Percentiles rank a stretch among this genome's conserved stretches.
Evolutionary conservation across 345 rosid genomes (phyloP).

Genomic region (Euphorbia pulcherrima): DNA sequence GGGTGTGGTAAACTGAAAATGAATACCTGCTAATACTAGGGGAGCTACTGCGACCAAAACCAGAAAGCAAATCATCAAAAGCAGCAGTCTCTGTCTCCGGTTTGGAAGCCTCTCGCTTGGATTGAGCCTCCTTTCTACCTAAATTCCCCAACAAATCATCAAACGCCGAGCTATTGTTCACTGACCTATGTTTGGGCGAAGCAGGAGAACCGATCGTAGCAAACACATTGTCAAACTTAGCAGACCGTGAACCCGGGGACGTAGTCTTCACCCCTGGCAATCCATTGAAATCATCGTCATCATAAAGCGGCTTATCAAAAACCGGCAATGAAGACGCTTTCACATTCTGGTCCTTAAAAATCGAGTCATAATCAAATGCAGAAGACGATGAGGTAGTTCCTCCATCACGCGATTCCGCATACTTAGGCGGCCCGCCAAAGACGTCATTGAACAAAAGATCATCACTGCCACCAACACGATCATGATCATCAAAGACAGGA

Average conservation of each 20-base stretch:
- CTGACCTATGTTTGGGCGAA: conserved; percentile 15
- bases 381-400: conserved; percentile 8
- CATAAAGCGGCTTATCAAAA: conserved; percentile 66
- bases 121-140: conserved; percentile 36
- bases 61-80: conserved; percentile 72
- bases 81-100: conserved; percentile 33
- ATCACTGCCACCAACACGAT: conserved; percentile 33
- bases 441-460: conserved; percentile 40
- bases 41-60: conserved; percentile 61
- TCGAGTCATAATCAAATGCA: conserved; percentile 46
- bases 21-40: conserved; percentile 32
- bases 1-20: not conserved
- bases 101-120: conserved; percentile 30
- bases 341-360: conserved; percentile 38
- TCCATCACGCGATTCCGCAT: conserved; percentile 31
- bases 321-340: conserved; percentile 43
- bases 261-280: conserved; percentile 53
- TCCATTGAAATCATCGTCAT: conserved; percentile 61
- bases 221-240: conserved; percentile 42
- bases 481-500: conserved; percentile 48
- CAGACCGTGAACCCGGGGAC: conserved; percentile 22
- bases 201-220: conserved; percentile 34
- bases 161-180: conserved; percentile 26
- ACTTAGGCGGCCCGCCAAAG: conserved; percentile 53
- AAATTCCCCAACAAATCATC: conserved; percentile 58